Evolutionary conservation across 306 rosid genomes (phyloP), one percentile per base, ranked within the genome.

Genomic region (Casuarina equisetifolia): DNA sequence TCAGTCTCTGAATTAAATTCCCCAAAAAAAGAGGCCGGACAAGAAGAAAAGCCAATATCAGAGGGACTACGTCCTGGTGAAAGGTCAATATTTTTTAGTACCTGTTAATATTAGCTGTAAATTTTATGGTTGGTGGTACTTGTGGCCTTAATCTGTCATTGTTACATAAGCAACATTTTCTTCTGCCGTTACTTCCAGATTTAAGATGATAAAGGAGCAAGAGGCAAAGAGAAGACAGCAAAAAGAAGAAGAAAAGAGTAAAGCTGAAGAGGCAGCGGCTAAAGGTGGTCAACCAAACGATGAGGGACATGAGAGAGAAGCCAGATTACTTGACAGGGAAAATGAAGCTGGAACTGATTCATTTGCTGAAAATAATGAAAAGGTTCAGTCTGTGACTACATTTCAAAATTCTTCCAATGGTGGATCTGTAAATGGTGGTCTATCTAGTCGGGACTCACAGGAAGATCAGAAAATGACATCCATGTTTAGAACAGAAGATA

Each of bases 141-240:
- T 62, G n/a, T 78, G 46, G 58, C 70, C 82, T 76, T 84, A 50
- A 70, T 76, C 62, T 52, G 53, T 70, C 20, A 51, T n/a, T 84
- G 9, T 20, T 57, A 36, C 36, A 3, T 52, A 52, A 57, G 4
- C 20, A 20, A 57, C 6, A 2, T 20, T 9, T 72, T 52, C 57
- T 57, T 36, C 13, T 45, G 53, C 73, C 17, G 46, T 16, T 84
- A 40, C 78, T 73, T 85, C 69, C 86, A 96, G 99, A 86, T 96
- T 96, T 59, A 96, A 77, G 79, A 88, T 81, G 87, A 2, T 96
- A 79, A 96, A 86, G 87, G 98, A 91, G 93, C 91, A 90, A 84
- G 99, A 96, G 80, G 89, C 82, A 75, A 88, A 76, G 78, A 86
- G 82, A 83, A 87, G 69, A 86, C 88, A 64, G 40, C 88, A 85